phyloP scores from a whole-genome alignment of 441 rosid genomes.

The Omphalea diandra region DNA sequence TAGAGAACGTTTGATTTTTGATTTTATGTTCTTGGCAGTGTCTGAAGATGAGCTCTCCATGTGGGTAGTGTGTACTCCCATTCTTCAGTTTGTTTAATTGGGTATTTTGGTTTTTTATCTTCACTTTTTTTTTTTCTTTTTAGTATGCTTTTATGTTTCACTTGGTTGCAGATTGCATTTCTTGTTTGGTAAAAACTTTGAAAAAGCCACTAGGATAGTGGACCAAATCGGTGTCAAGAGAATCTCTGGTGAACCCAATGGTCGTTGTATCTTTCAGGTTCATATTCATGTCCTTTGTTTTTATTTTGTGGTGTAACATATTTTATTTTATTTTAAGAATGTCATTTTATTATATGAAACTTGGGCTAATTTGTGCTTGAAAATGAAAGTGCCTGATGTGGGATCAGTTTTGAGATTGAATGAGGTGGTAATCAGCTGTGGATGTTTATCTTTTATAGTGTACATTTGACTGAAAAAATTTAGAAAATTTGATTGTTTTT shows the following conservation, averaged over 20 bases:
- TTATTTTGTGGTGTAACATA: background rate
- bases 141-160: background rate
- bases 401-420: too few species aligned
- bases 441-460: background rate
- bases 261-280: constrained; percentile 81
- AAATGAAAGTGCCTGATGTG: too few species aligned
- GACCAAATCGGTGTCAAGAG: constrained; percentile 75
- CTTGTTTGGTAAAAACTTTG: constrained; percentile 83
- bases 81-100: background rate
- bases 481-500: too few species aligned
- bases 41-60: constrained; percentile 56
- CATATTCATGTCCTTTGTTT: constrained; percentile 20
- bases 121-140: background rate
- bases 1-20: background rate
- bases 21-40: constrained; percentile 31
- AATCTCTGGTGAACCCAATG: constrained; percentile 65
- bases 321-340: background rate
- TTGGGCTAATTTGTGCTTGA: background rate
- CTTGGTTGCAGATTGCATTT: constrained; percentile 54
- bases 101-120: background rate
- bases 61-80: constrained; percentile 28
- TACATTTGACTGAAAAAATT: background rate
- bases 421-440: too few species aligned
- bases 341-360: background rate
- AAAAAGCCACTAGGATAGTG: constrained; percentile 67